Base-by-base conservation (phyloP, 257 asterid species). In the Henckelia pumila region DNA sequence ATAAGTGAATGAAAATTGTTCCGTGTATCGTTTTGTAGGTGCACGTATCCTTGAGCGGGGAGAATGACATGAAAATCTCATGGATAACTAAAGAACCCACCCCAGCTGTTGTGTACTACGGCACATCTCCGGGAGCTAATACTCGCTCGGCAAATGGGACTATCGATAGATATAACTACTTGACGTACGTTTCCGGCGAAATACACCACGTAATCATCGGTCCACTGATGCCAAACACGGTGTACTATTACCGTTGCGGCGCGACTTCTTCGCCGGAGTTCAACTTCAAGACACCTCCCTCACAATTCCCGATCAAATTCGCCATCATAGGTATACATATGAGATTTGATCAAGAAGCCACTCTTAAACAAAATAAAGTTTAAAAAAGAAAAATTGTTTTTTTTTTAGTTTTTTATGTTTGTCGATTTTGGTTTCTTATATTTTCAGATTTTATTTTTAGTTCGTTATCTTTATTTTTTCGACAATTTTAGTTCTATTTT, bases 151-250 rank as follows among this genome's bases (percentile, higher is more conserved):
- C 94, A 13, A 78, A 22, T 3, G 98, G 98, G 24, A 71, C 28
- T 1, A 67, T 80, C 29, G 28, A 25, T 9, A 26, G 1, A 7
- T 91, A 91, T 78, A 14, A 32, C 0, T 91, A 79, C 59, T 0
- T 84, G n/a, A 0, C 20, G 0, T 91, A 89, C 13, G 22, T 9
- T 4, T 91, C 96, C 0, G 96, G 92, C 6, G 69, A 87, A 58
- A 84, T 89, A 63, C 96, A 91, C 44, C 56, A 89, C 17, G 96
- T 75, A 14, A 70, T 83, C 56, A 82, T 91, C 24, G 98, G 98
- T 8, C 96, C 95, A 4, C 68, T 91, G 72, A 71, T 53, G 28
- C 86, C 95, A 5, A 60, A 74, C 79, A 89, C 94, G 0, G 13
- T 52, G 0, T 89, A 89, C 32, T 89, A 75, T 72, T 87, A 89